phyloP scores from a whole-genome alignment of 2,329 filamentous ascomycete genomes.

The Trichoderma afroharzianum region DNA sequence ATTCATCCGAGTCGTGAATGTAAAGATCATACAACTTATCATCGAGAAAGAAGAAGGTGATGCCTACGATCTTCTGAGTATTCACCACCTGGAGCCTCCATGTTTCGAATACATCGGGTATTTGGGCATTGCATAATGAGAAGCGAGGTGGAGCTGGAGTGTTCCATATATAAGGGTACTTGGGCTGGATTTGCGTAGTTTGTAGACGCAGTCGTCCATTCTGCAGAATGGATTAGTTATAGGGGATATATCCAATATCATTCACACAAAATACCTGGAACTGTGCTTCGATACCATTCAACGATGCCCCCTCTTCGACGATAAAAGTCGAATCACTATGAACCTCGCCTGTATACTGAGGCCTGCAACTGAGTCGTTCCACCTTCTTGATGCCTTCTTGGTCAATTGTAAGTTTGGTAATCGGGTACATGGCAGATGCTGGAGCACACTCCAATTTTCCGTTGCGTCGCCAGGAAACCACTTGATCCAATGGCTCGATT shows the following conservation, averaged over 20 bases:
- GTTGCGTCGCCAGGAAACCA: background rate
- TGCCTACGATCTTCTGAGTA: background rate
- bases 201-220: background rate
- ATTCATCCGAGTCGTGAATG: background rate
- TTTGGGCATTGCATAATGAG: background rate
- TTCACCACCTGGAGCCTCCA: background rate
- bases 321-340: background rate
- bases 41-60: background rate
- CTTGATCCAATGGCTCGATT: background rate
- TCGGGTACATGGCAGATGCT: background rate
- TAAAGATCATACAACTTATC: background rate
- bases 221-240: background rate
- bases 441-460: background rate
- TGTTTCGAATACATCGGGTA: background rate
- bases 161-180: background rate
- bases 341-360: background rate
- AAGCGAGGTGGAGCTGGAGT: background rate
- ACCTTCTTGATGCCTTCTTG: background rate
- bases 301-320: background rate
- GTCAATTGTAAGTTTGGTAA: background rate
- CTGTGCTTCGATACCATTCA: background rate
- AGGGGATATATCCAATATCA: background rate
- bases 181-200: background rate
- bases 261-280: background rate
- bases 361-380: background rate